A percentile compares a stretch with the other conserved stretches of the same genome.
These are phyloP conservation scores for Ramichloridium luteum DNA, from an alignment of 2,329 filamentous ascomycete species.

Conservation along the genomic window DNA sequence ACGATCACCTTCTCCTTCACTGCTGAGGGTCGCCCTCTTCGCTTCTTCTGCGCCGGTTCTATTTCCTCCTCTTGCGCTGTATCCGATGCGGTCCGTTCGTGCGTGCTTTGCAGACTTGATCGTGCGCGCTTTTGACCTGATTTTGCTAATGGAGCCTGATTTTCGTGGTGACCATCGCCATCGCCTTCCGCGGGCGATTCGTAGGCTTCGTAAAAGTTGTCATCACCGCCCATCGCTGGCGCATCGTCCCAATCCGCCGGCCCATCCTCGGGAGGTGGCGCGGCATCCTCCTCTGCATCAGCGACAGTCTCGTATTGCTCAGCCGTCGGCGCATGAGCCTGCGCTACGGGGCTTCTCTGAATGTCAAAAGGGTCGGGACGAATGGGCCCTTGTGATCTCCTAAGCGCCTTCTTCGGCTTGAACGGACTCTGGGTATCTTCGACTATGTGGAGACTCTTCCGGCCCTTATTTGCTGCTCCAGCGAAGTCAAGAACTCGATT, in stretches of 20 bases:
- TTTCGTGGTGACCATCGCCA: no score
- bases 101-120: constrained; percentile 8
- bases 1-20: constrained; percentile 4
- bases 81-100: constrained; percentile 5
- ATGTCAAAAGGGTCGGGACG: constrained; percentile 14
- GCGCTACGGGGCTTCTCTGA: constrained; percentile 12
- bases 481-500: constrained; percentile 25
- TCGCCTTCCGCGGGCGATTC: no score
- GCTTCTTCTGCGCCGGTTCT: constrained; percentile 11
- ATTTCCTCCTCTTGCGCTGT: constrained; percentile 3
- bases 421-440: constrained; percentile 22
- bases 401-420: constrained; percentile 19
- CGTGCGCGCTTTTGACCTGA: constrained; percentile 11
- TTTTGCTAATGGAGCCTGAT: constrained; percentile 5
- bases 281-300: constrained; percentile 10
- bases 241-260: constrained; percentile 4
- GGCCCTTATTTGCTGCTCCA: constrained; percentile 13
- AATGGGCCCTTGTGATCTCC: constrained; percentile 16
- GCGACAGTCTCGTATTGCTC: constrained; percentile 9
- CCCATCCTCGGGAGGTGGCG: constrained; percentile 4
- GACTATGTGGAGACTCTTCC: constrained; percentile 16
- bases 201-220: constrained; percentile 2
- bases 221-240: constrained; percentile 10
- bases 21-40: constrained; percentile 5
- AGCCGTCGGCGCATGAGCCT: constrained; percentile 9